A percentile compares a stretch with the other conserved stretches of the same genome.
These are phyloP conservation scores for Eleusine indica DNA, from an alignment of 176 grass and related monocot species.

Conservation along the genomic window DNA sequence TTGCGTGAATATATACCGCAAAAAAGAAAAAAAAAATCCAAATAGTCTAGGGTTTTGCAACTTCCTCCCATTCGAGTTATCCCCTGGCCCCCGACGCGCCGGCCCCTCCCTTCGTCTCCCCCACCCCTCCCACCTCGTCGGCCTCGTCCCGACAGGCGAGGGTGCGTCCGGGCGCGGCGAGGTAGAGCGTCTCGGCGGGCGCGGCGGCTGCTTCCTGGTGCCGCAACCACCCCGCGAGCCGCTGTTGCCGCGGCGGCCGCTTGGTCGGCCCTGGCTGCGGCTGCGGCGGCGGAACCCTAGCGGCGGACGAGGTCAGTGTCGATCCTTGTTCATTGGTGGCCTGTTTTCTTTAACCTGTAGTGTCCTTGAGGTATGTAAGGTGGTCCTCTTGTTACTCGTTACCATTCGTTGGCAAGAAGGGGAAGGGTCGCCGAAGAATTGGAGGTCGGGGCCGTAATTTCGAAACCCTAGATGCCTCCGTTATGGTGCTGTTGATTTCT, in stretches of 20 bases:
- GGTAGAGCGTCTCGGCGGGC: constrained; percentile 3
- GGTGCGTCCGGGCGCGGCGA: constrained; percentile 7
- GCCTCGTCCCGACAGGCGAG: not conserved
- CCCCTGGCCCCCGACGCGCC: not conserved
- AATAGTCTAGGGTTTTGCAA: constrained; percentile 28
- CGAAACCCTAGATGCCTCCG: constrained; percentile 27
- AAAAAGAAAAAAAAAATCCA: not conserved
- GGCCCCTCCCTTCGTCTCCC: not conserved
- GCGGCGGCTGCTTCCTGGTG: not conserved
- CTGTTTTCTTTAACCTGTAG: not conserved
- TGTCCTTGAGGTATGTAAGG: not conserved
- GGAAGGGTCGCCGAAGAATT: not conserved
- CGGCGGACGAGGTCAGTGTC: constrained; percentile 26
- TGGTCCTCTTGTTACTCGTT: not conserved
- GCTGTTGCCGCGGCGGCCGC: not conserved
- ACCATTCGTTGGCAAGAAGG: not conserved
- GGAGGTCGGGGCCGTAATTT: not conserved
- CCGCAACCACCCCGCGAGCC: constrained; percentile 1
- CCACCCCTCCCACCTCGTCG: not conserved
- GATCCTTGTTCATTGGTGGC: not conserved
- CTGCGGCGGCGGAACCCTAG: not conserved
- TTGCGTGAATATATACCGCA: not conserved
- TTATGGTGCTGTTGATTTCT: not conserved
- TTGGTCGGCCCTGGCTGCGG: not conserved
- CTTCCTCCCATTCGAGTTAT: constrained; percentile 20